These are phyloP conservation scores for Centaurea solstitialis DNA, from an alignment of 129 eudicot species.

Conservation along the genomic window DNA sequence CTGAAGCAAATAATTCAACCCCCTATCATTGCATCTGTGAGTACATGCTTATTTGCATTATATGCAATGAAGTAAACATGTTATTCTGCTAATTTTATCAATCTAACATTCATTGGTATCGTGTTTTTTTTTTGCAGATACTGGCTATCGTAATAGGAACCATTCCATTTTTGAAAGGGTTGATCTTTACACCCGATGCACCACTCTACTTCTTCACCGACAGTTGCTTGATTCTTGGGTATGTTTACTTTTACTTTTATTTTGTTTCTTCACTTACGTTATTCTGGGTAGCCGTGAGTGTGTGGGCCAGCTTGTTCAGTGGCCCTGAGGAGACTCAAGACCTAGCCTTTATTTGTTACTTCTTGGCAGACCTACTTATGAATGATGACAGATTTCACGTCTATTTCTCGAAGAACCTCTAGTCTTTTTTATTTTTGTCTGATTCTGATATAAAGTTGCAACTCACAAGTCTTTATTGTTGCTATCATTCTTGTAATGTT, in stretches of 20 bases:
- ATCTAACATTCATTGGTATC: neutral
- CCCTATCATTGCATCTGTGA: constrained; percentile 98
- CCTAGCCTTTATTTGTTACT: too few relatives aligned
- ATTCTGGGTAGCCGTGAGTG: neutral
- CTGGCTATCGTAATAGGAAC: constrained; percentile 82
- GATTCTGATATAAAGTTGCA: too few relatives aligned
- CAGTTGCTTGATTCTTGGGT: constrained; percentile 99
- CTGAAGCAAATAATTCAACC: constrained; percentile 96
- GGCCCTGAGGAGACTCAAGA: too few relatives aligned
- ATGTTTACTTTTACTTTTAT: constrained; percentile 25
- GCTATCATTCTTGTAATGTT: neutral
- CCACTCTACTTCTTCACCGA: constrained; percentile 95
- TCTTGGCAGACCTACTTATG: too few relatives aligned
- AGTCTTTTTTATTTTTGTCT: too few relatives aligned
- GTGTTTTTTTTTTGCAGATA: constrained; percentile 50
- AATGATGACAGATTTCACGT: too few relatives aligned
- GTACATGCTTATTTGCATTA: constrained; percentile 20
- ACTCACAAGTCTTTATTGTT: too few relatives aligned
- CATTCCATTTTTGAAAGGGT: constrained; percentile 68
- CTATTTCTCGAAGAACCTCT: too few relatives aligned
- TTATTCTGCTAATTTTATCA: neutral
- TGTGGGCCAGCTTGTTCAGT: neutral
- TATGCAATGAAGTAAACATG: neutral
- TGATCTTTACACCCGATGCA: constrained; percentile 89
- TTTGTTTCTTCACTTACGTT: neutral